Evolutionary conservation across 2,329 filamentous ascomycete genomes (phyloP).

Genomic region (Fusarium sp.): DNA sequence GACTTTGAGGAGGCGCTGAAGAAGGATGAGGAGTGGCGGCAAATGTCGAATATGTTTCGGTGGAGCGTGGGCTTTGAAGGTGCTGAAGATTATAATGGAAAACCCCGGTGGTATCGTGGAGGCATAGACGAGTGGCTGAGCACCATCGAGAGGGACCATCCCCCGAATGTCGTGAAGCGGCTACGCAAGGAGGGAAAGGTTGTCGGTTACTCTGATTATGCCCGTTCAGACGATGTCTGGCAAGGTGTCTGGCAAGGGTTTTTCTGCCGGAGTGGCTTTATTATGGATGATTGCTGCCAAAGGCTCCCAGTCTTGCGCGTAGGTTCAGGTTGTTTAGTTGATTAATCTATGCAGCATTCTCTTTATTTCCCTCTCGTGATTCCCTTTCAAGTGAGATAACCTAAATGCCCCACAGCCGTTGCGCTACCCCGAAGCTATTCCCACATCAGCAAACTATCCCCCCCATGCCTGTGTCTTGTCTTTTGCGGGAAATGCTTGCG

Average conservation of each 20-base stretch:
- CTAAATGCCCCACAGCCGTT: not conserved
- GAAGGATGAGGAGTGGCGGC: not conserved
- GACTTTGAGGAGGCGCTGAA: not conserved
- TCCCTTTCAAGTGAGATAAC: not conserved
- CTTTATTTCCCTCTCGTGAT: not conserved
- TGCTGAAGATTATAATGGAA: not conserved
- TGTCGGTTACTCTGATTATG: too few relatives aligned
- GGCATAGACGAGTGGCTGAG: conserved; percentile 6
- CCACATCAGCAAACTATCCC: not conserved
- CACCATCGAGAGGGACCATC: not conserved
- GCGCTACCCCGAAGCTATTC: not conserved
- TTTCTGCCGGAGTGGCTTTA: not conserved
- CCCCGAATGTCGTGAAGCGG: not conserved
- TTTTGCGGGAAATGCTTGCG: not conserved
- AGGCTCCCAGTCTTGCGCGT: too few relatives aligned
- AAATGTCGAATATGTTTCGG: not conserved
- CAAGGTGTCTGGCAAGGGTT: not conserved
- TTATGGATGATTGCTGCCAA: too few relatives aligned
- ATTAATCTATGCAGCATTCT: not conserved
- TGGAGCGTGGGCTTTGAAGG: not conserved
- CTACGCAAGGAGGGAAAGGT: too few relatives aligned
- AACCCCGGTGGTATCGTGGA: not conserved
- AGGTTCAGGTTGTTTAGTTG: not conserved
- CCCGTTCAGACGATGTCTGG: too few relatives aligned
- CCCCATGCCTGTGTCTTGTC: not conserved